Percentiles rank a stretch among this genome's conserved stretches.
phyloP scores from a whole-genome alignment of 768 basidiomycete species.

The Termitomyces sp. region DNA sequence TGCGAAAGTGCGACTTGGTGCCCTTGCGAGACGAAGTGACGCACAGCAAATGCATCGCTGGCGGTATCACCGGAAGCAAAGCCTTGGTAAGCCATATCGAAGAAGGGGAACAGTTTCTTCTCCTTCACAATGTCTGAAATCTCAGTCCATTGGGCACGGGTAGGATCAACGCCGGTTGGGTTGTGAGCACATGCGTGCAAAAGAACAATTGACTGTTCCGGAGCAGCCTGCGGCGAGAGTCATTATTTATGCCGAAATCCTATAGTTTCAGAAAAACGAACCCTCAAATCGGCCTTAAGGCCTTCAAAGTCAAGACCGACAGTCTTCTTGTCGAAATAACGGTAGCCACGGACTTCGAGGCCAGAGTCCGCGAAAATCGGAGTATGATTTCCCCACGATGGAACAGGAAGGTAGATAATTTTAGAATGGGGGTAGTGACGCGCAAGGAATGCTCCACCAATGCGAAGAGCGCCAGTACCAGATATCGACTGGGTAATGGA shows the following conservation, averaged over 20 bases:
- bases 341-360: constrained; percentile 86
- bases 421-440: constrained; percentile 85
- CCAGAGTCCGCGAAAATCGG: constrained; percentile 93
- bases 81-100: constrained; percentile 99
- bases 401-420: constrained; percentile 85
- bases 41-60: constrained; percentile 91
- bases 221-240: constrained; percentile 45
- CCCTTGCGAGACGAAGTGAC: constrained; percentile 87
- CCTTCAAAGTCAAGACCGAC: constrained; percentile 91
- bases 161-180: constrained; percentile 97
- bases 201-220: constrained; percentile 79
- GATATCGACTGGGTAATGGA: constrained; percentile 92
- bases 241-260: background rate
- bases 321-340: constrained; percentile 91
- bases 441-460: constrained; percentile 89
- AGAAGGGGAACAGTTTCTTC: constrained; percentile 93
- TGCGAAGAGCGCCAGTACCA: constrained; percentile 94
- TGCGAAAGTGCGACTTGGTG: constrained; percentile 91
- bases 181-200: constrained; percentile 99
- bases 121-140: constrained; percentile 85
- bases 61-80: constrained; percentile 93
- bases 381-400: constrained; percentile 98
- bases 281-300: constrained; percentile 82
- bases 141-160: constrained; percentile 86
- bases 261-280: constrained; percentile 24